These are phyloP conservation scores for Kodamaea arcana DNA, from an alignment of 1,139 yeast species.

Conservation along the genomic window DNA sequence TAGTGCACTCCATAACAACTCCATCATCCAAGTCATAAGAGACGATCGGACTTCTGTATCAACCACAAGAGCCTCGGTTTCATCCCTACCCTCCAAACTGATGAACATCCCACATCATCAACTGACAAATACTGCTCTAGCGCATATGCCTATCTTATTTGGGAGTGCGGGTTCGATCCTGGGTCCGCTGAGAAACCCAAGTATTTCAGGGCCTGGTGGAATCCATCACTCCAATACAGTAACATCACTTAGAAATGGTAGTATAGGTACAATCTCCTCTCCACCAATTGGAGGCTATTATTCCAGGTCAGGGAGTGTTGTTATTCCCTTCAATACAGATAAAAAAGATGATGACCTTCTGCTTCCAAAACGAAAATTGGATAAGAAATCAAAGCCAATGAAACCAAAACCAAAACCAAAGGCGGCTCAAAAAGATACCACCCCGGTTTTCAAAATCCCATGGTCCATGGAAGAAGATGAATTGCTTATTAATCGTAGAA, in stretches of 20 bases:
- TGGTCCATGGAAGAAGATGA: conserved; percentile 74
- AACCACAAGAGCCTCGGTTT: conserved; percentile 36
- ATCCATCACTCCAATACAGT: conserved; percentile 31
- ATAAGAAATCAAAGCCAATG: background rate
- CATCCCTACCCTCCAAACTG: conserved; percentile 44
- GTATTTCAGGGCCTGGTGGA: conserved; percentile 36
- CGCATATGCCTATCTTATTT: conserved; percentile 43
- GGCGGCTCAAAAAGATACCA: background rate
- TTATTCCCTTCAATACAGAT: conserved; percentile 36
- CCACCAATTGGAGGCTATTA: conserved; percentile 25
- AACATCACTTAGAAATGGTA: conserved; percentile 40
- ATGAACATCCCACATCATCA: conserved; percentile 51
- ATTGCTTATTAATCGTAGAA: conserved; percentile 52
- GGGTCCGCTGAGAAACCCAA: conserved; percentile 41
- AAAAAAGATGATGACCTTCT: conserved; percentile 21
- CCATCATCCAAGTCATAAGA: conserved; percentile 41
- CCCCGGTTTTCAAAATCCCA: conserved; percentile 37
- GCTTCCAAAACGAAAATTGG: conserved; percentile 9
- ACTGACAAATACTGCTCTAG: conserved; percentile 35
- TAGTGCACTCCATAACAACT: conserved; percentile 29
- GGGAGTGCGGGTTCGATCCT: conserved; percentile 42
- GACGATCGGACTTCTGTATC: conserved; percentile 39
- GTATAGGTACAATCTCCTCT: conserved; percentile 25
- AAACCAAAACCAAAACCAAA: conserved; percentile 4
- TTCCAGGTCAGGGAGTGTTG: conserved; percentile 45